These are phyloP conservation scores for Lachnellula cervina DNA, from an alignment of 2,329 filamentous ascomycete genomes.

Conservation along the genomic window DNA sequence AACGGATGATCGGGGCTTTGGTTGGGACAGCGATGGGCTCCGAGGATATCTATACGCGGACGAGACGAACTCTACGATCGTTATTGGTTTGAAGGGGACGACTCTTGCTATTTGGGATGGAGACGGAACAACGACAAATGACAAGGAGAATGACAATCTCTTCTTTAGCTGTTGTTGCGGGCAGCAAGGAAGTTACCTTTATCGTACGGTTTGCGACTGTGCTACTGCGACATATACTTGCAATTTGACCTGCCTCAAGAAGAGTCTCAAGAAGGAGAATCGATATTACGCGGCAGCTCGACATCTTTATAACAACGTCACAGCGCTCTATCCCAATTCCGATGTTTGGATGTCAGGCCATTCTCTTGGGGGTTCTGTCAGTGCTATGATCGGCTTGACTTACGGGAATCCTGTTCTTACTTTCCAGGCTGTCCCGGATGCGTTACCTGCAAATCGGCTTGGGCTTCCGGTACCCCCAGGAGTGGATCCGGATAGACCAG, in stretches of 20 bases:
- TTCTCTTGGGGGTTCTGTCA: conserved; percentile 85
- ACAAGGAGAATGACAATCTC: conserved; percentile 96
- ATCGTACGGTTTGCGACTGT: conserved; percentile 91
- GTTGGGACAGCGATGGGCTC: conserved; percentile 85
- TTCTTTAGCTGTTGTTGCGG: conserved; percentile 98
- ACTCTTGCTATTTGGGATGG: conserved; percentile 89
- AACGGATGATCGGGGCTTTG: conserved; percentile 79
- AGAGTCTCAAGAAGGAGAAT: conserved; percentile 73
- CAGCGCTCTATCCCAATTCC: conserved; percentile 76
- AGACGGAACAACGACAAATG: conserved; percentile 93
- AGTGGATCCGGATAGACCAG: conserved; percentile 64
- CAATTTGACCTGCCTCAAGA: conserved; percentile 82
- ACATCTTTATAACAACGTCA: conserved; percentile 89
- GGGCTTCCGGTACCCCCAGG: conserved; percentile 83
- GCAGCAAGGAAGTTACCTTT: conserved; percentile 84
- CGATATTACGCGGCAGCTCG: conserved; percentile 86
- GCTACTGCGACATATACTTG: conserved; percentile 81
- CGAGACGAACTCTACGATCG: conserved; percentile 75
- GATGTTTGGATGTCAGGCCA: conserved; percentile 89
- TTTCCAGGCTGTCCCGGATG: conserved; percentile 89
- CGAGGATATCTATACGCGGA: conserved; percentile 91
- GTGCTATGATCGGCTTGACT: conserved; percentile 82
- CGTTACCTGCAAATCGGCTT: conserved; percentile 75
- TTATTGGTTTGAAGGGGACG: conserved; percentile 91
- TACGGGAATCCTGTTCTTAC: conserved; percentile 89